Evolutionary conservation across 106 monocot genomes (phyloP), one percentile per base, ranked within the genome.

Genomic region (Phalaenopsis aphrodite): DNA sequence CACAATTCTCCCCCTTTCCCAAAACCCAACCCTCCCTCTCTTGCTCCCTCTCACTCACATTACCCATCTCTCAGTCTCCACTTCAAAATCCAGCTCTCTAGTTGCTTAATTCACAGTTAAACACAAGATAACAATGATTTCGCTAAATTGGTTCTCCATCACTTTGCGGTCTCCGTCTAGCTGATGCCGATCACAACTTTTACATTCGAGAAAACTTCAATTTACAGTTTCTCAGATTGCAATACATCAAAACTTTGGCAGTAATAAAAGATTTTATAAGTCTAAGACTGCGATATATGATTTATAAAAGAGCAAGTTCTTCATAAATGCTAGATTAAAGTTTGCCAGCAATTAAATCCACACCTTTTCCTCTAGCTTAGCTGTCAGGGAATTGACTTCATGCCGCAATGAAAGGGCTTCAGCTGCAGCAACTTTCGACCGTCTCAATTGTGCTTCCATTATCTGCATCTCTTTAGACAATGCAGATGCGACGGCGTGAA

Each of bases 401-500:
- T 89, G 82, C 47, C 88, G 87, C 66, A 94, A 83, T 71, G 89
- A 82, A 77, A 77, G 58, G 24, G 88, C 89, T 81, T 99, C 98
- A 79, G 56, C 76, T 83, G 92, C 94, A 77, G 89, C 83, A 56
- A 89, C 86, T 82, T 91, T 99, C 68, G 82, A 92, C 78, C 88
- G 83, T 91, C 89, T 99, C 56, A 94, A 83, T 64, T 94, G 98
- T 78, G 87, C 80, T 74, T 93, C 94, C 91, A 94, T 88, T 92
- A 99, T 89, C 73, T 93, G 91, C 86, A 94, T 89, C 87, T 99
- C 98, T 75, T 84, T 91, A 72, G 88, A 84, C 55, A 99, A 83
- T 73, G 94, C 91, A 64, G 90, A 88, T 24, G 91, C 92, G 94
- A 99, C 93, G 52, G 92, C 92, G 82, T 73, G 79, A 78, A 99